A percentile compares a stretch with the other conserved stretches of the same genome.
Evolutionary conservation across 2,329 filamentous ascomycete species (phyloP).

Genomic region (Fusarium humuli): DNA sequence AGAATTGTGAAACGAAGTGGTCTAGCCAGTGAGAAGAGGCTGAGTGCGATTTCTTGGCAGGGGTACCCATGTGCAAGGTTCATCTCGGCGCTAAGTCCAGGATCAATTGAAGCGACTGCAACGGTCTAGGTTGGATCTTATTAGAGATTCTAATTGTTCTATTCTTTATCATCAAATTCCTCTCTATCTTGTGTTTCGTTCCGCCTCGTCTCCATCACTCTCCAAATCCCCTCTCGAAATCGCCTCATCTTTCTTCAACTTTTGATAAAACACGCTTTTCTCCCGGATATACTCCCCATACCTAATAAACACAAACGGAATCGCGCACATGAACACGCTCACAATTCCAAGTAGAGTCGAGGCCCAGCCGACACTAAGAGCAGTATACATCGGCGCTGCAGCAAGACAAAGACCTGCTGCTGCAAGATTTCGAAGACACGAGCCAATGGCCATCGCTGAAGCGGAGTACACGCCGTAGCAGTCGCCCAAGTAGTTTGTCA

Average conservation of each 20-base stretch:
- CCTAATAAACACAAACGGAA: slow-evolving; percentile 15
- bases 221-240: not conserved
- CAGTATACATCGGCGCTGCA: slow-evolving; percentile 18
- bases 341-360: slow-evolving; percentile 4
- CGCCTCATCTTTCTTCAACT: slow-evolving; percentile 11
- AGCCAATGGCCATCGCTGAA: slow-evolving; percentile 7
- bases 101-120: no score
- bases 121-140: not conserved
- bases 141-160: not conserved
- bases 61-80: not conserved
- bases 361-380: slow-evolving; percentile 12
- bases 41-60: not conserved
- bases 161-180: no score
- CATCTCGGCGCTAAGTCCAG: not conserved
- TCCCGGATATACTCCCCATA: slow-evolving; percentile 9
- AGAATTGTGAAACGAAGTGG: not conserved
- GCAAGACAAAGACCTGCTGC: slow-evolving; percentile 13
- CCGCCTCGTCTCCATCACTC: not conserved
- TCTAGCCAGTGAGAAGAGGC: not conserved
- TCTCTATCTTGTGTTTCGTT: fast-evolving
- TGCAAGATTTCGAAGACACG: slow-evolving; percentile 10
- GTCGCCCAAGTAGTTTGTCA: slow-evolving; percentile 12
- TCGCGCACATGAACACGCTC: slow-evolving; percentile 14
- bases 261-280: slow-evolving; percentile 19
- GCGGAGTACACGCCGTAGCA: slow-evolving; percentile 15